Evolutionary conservation across 345 rosid genomes (phyloP), one percentile per base, ranked within the genome.

Genomic region (Erysimum cheiranthoides): DNA sequence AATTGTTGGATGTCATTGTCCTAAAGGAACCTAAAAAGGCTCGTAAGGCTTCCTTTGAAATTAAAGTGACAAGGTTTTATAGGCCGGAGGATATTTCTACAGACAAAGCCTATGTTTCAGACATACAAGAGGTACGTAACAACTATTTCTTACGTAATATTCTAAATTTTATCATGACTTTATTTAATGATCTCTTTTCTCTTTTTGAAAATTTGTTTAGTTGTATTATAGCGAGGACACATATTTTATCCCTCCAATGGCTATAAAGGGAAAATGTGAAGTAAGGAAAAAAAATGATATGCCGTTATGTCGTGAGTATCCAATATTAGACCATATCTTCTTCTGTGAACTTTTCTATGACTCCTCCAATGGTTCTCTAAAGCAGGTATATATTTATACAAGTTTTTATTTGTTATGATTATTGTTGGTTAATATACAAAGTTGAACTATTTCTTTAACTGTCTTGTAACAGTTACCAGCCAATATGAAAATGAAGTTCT

Each of bases 221-320:
- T 56, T 91, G 8, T 93, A 86, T 65, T 91, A 87, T 76, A 91
- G 90, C 52, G 84, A 93, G 54, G 84, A 86, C 62, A 80, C 66
- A 42, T 45, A 52, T 21, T 10, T 63, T 39, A 17, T 93, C 31
- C 60, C 82, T 39, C 78, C 83, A 14, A 82, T 39, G 61, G 73
- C 74, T 34, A 65, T 93, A 69, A 81, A 83, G 80, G 96, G 98
- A 17, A 93, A 89, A 73, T 93, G 98, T 81, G 93, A 91, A 77
- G 88, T 93, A 53, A 84, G 88, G 81, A 89, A 81, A 87, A 93
- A 83, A 76, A 54, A n/a, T 63, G 89, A 91, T 64, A 31, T 93
- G 78, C 89, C 91, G 3, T 38, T 81, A 32, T 42, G 61, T 70
- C 69, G 52, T 70, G 73, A 73, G 56, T 79, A 83, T 72, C 81